phyloP scores from a whole-genome alignment of 371 early-diverging fungal species.

The Mortierella polycephala region DNA sequence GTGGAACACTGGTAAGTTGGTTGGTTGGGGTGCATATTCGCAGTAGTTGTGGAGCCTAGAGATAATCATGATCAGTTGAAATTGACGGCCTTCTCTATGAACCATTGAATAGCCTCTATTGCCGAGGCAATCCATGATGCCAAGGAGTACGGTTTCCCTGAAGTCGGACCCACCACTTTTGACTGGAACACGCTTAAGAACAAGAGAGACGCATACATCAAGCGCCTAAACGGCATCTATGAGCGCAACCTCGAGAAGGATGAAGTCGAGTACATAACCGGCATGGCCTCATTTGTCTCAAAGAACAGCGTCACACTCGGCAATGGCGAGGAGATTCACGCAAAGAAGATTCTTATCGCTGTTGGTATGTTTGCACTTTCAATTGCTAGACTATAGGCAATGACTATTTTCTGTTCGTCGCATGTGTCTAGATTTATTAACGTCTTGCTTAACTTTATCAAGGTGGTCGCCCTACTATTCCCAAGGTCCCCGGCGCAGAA shows the following conservation, averaged over 20 bases:
- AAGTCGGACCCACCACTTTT: slow-evolving; percentile 61
- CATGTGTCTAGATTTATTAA: background rate
- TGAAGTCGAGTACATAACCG: slow-evolving; percentile 82
- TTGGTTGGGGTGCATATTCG: background rate
- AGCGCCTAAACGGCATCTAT: slow-evolving; percentile 97
- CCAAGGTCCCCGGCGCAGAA: slow-evolving; percentile 85
- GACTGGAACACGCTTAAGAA: slow-evolving; percentile 82
- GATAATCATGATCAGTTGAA: too few relatives aligned
- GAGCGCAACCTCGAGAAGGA: slow-evolving; percentile 90
- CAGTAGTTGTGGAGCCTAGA: background rate
- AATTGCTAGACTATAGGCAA: background rate
- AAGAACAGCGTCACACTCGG: slow-evolving; percentile 80
- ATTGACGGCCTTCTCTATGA: background rate
- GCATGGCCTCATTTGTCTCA: slow-evolving; percentile 87
- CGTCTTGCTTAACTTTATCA: background rate
- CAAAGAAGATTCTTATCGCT: slow-evolving; percentile 91
- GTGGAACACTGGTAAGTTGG: slow-evolving; percentile 85
- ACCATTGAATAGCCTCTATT: slow-evolving; percentile 70
- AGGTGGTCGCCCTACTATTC: slow-evolving; percentile 81
- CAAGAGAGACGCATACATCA: slow-evolving; percentile 96
- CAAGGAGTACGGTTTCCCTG: slow-evolving; percentile 87
- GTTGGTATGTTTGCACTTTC: slow-evolving; percentile 63
- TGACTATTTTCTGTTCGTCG: background rate
- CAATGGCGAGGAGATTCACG: slow-evolving; percentile 66
- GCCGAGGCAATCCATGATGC: slow-evolving; percentile 91